Percentiles rank a stretch among this genome's conserved stretches.
Conservation (phyloP, 1,139 yeast genomes). For the Taphrina betulina region DNA sequence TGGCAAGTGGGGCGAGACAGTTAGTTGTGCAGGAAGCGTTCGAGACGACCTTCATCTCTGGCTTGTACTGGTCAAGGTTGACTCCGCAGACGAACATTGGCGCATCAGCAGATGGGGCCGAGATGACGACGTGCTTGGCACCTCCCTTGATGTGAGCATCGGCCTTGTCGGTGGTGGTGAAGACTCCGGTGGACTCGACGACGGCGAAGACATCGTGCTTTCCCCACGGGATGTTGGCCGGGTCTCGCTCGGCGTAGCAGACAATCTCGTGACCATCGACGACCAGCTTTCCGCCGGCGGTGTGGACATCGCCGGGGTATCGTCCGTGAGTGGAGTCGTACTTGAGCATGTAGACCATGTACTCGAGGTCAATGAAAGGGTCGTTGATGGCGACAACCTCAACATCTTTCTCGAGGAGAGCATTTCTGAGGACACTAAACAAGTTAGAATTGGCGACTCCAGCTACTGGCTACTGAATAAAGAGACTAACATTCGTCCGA, state of each 20-base stretch:
- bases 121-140: slow-evolving; percentile 85
- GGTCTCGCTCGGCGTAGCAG: slow-evolving; percentile 76
- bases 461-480: neutral
- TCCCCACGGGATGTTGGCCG: slow-evolving; percentile 80
- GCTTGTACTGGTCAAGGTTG: slow-evolving; percentile 68
- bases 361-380: slow-evolving; percentile 78
- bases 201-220: slow-evolving; percentile 68
- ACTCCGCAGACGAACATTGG: slow-evolving; percentile 89
- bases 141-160: slow-evolving; percentile 78
- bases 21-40: slow-evolving; percentile 90
- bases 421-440: slow-evolving; percentile 61
- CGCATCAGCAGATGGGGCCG: slow-evolving; percentile 85
- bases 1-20: slow-evolving; percentile 87
- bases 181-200: slow-evolving; percentile 86
- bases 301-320: slow-evolving; percentile 64
- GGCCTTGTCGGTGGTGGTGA: slow-evolving; percentile 76
- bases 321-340: slow-evolving; percentile 84
- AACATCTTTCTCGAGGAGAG: slow-evolving; percentile 65
- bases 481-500: slow-evolving; percentile 63
- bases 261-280: slow-evolving; percentile 68
- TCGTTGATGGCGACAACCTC: slow-evolving; percentile 78
- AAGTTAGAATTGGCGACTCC: slow-evolving; percentile 37
- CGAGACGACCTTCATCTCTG: slow-evolving; percentile 70
- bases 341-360: slow-evolving; percentile 86
- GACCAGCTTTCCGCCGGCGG: slow-evolving; percentile 57